These are phyloP conservation scores for Mikania micrantha DNA, from an alignment of 129 eudicot genomes.

Conservation along the genomic window DNA sequence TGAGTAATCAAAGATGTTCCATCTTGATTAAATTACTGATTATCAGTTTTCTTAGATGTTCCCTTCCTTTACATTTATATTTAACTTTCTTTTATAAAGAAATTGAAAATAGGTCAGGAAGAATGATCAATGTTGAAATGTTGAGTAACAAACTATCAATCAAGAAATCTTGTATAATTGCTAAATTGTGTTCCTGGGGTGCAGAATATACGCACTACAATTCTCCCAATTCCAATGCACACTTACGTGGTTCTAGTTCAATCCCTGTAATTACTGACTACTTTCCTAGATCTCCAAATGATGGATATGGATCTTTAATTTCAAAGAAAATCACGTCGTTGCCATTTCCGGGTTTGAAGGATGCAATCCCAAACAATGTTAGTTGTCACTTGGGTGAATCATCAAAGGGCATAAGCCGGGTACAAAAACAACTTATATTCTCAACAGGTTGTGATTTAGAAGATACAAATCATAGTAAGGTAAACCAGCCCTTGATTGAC, in stretches of 20 bases:
- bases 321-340: neutral
- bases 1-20: neutral
- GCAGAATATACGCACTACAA: constrained; percentile 7
- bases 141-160: neutral
- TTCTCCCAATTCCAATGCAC: constrained; percentile 19
- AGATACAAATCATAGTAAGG: constrained; percentile 7
- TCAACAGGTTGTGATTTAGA: neutral
- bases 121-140: neutral
- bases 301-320: neutral
- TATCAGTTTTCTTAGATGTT: neutral
- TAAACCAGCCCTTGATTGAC: neutral
- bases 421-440: constrained; percentile 20
- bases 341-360: neutral
- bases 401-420: neutral
- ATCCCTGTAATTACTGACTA: constrained; percentile 4
- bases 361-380: neutral
- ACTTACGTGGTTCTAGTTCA: constrained; percentile 17
- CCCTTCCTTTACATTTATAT: neutral
- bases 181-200: constrained; percentile 3
- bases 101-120: neutral
- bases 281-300: constrained; percentile 10
- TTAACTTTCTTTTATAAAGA: neutral
- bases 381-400: constrained; percentile 10
- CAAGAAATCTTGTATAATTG: neutral
- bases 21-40: neutral